Evolutionary conservation across 1,284 basidiomycete genomes (phyloP), one percentile per base, ranked within the genome.

Genomic region (Athelia psychrophila): DNA sequence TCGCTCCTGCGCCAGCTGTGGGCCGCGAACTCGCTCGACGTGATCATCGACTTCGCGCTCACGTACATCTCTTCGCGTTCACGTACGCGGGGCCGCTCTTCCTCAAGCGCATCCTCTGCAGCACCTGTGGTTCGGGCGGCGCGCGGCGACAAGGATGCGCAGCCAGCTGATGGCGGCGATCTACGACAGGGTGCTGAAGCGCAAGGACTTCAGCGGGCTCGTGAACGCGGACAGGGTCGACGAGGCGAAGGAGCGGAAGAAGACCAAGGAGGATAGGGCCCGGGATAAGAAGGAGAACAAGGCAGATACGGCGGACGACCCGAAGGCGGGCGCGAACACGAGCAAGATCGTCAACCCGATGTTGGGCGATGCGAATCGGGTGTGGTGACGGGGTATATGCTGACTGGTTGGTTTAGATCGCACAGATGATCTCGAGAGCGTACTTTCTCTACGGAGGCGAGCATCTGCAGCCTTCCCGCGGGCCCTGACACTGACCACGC

Each of bases 171-270:
- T 89, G 77, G 80, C 88, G 0, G 76, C 88, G 0, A 89, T 97
- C 50, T 98, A 95, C 62, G 89, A 94, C 66, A 97, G 97, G 67
- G 87, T 93, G 0, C 73, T 97, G 38, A 88, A 88, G 64, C 76
- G 93, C 22, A 88, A 86, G 63, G 93, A 97, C 66, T 86, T 87
- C 52, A 89, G 89, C 0, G 93, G 93, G 0, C 76, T 93, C 23
- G 72, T 90, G 2, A 77, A 83, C 46, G 80, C 72, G 60, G 75
- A 78, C 27, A 76, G 76, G 47, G 8, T 44, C 8, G 48, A 2
- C 59, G 55, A 35, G 55, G 56, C 1, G 54, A 54, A 3, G 57
- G 56, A 10, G 51, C 55, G 19, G 65, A 52, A 32, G 64, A 61
- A 16, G 55, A 58, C 0, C 63, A 13, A 6, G 38, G n/a, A n/a